Evolutionary conservation across 768 basidiomycete genomes (phyloP).

Genomic region (Termitomyces sp.): DNA sequence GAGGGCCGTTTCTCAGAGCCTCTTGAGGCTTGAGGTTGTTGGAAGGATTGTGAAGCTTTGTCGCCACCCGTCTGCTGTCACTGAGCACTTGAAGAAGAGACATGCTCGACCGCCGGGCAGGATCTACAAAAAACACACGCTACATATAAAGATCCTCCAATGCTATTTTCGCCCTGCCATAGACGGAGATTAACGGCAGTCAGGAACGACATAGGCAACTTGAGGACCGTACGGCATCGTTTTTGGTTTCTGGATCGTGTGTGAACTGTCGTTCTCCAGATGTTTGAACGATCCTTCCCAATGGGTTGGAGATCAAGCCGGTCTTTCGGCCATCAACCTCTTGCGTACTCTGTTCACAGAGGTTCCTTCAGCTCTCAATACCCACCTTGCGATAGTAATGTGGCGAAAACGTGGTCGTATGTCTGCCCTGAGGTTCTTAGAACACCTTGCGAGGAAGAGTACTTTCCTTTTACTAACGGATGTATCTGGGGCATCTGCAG

Average conservation of each 20-base stretch:
- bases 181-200: slow-evolving; percentile 12
- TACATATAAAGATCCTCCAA: slow-evolving; percentile 6
- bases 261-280: not conserved
- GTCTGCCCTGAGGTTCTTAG: not conserved
- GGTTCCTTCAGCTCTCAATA: not conserved
- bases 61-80: not conserved
- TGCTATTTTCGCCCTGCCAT: slow-evolving; percentile 3
- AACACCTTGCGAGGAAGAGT: not conserved
- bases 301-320: not conserved
- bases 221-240: slow-evolving; percentile 3
- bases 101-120: not conserved
- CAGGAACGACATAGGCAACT: not conserved
- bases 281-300: not conserved
- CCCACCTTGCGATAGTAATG: not conserved
- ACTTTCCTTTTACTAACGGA: not conserved
- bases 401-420: slow-evolving; percentile 9
- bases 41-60: not conserved
- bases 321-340: slow-evolving; percentile 5
- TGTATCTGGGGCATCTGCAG: not conserved
- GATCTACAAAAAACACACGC: not conserved
- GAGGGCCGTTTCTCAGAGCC: not conserved
- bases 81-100: not conserved
- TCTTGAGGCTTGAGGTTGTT: not conserved
- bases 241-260: not conserved
- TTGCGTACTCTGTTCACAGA: not conserved